Conservation (phyloP, 1,284 basidiomycete species). For the Abortiporus biennis region DNA sequence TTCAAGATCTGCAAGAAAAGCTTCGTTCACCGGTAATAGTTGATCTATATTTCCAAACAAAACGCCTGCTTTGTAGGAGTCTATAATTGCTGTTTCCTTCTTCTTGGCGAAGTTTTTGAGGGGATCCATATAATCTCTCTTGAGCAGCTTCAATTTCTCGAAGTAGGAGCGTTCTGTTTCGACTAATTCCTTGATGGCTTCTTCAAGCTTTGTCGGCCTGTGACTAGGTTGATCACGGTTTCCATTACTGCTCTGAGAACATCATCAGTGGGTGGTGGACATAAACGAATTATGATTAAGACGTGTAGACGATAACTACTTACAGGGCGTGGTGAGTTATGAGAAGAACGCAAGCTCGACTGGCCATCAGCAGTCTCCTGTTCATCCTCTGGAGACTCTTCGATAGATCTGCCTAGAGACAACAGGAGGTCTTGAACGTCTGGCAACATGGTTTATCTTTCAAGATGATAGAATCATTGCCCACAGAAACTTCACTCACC, state of each 20-base stretch:
- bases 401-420: slow-evolving; percentile 66
- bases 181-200: slow-evolving; percentile 72
- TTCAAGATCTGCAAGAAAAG: slow-evolving; percentile 83
- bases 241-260: too few relatives aligned
- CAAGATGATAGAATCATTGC: too few relatives aligned
- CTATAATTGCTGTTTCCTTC: slow-evolving; percentile 83
- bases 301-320: too few relatives aligned
- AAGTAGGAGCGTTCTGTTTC: slow-evolving; percentile 77
- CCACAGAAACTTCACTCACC: slow-evolving; percentile 47
- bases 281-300: too few relatives aligned
- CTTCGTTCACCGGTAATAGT: slow-evolving; percentile 81
- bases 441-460: slow-evolving; percentile 21
- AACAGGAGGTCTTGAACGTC: slow-evolving; percentile 76
- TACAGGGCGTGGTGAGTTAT: slow-evolving; percentile 33
- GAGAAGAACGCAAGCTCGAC: slow-evolving; percentile 29
- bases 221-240: neutral
- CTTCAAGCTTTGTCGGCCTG: slow-evolving; percentile 47
- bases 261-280: too few relatives aligned
- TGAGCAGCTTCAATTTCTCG: slow-evolving; percentile 66
- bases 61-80: slow-evolving; percentile 85
- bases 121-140: slow-evolving; percentile 85
- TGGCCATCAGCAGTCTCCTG: slow-evolving; percentile 36
- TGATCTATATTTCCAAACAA: slow-evolving; percentile 93
- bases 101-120: slow-evolving; percentile 79
- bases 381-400: slow-evolving; percentile 33